phyloP scores from a whole-genome alignment of 2,329 filamentous ascomycete species.

The Davidsoniella neocaledoniae region DNA sequence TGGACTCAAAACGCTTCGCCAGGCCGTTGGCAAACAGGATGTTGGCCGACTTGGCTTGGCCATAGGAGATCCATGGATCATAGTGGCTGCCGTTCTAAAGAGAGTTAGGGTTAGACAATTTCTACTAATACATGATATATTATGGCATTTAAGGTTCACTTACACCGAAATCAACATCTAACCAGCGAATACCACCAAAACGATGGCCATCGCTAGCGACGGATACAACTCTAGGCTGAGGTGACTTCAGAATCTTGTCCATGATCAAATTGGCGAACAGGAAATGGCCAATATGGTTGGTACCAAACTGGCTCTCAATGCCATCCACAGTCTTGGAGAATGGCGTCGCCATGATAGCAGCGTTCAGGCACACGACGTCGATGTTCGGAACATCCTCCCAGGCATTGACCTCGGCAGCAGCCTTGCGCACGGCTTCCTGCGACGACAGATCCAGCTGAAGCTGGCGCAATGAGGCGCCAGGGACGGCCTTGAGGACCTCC shows the following conservation, averaged over 20 bases:
- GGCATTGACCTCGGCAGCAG: constrained; percentile 20
- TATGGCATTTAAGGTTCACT: neutral
- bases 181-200: constrained; percentile 19
- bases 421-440: constrained; percentile 21
- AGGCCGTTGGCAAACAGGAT: constrained; percentile 15
- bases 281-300: constrained; percentile 30
- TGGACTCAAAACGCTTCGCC: constrained; percentile 8
- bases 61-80: constrained; percentile 15
- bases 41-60: constrained; percentile 19
- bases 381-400: constrained; percentile 17
- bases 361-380: constrained; percentile 24
- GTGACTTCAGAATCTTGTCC: neutral
- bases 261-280: constrained; percentile 27
- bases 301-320: constrained; percentile 27
- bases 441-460: constrained; percentile 22
- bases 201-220: constrained; percentile 22
- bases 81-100: constrained; percentile 9
- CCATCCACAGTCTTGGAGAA: constrained; percentile 22
- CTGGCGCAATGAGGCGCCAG: neutral
- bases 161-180: constrained; percentile 18
- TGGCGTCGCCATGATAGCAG: constrained; percentile 24
- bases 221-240: constrained; percentile 22
- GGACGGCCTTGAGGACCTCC: constrained; percentile 11
- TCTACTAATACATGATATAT: neutral
- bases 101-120: neutral